These are phyloP conservation scores for Chiua virens DNA, from an alignment of 768 basidiomycete species.

Conservation along the genomic window DNA sequence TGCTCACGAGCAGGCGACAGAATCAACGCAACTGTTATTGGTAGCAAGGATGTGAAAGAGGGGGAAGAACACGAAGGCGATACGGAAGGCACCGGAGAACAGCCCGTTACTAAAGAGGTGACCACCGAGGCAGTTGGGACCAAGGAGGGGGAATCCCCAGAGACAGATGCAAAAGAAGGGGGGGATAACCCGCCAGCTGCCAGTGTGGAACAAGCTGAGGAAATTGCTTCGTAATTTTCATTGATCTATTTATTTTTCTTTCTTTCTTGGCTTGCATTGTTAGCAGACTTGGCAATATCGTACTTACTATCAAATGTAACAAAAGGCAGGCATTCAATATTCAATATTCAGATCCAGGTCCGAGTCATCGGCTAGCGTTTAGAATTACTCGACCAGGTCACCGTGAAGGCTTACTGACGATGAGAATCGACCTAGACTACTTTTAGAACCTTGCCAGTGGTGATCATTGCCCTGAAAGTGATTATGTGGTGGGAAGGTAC, in stretches of 20 bases:
- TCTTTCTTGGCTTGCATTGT: constrained; percentile 4
- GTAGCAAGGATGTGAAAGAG: constrained; percentile 57
- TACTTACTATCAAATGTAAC: no score
- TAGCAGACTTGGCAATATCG: neutral
- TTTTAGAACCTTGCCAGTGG: no score
- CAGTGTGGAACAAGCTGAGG: constrained; percentile 17
- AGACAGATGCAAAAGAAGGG: constrained; percentile 22
- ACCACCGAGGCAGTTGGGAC: constrained; percentile 24
- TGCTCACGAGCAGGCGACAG: constrained; percentile 34
- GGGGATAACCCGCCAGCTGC: constrained; percentile 17
- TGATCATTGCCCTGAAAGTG: no score
- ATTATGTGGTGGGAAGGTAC: neutral
- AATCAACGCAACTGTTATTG: constrained; percentile 74
- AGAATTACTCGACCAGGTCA: no score
- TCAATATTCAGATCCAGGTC: no score
- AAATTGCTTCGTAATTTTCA: constrained; percentile 13
- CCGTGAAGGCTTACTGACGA: no score
- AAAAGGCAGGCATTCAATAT: no score
- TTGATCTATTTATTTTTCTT: constrained; percentile 3
- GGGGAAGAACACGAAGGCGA: constrained; percentile 36
- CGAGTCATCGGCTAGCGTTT: no score
- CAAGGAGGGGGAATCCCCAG: constrained; percentile 25
- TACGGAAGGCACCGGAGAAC: constrained; percentile 22
- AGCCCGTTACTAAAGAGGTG: constrained; percentile 27
- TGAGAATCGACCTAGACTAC: no score